Conservation (phyloP, 2,329 filamentous ascomycete species). For the Ophiocordyceps sinensis region DNA sequence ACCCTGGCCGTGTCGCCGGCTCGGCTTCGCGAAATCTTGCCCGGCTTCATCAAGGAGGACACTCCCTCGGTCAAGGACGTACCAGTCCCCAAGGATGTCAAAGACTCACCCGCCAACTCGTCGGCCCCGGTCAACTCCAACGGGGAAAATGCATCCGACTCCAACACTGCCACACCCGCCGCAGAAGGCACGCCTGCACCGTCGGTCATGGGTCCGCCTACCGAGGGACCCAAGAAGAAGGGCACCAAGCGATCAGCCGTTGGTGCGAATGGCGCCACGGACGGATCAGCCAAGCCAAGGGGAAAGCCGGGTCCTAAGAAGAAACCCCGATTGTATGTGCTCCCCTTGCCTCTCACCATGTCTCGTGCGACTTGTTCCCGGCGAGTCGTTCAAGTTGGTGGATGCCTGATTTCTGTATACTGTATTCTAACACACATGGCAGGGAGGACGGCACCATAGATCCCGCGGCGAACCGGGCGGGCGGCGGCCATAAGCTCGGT, state of each 20-base stretch:
- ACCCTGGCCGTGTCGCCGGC: slow-evolving; percentile 37
- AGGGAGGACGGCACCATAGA: slow-evolving; percentile 52
- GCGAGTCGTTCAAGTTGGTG: not conserved
- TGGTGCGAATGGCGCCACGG: slow-evolving; percentile 39
- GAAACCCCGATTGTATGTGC: slow-evolving; percentile 79
- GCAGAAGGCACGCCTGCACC: slow-evolving; percentile 40
- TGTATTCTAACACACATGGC: slow-evolving; percentile 14
- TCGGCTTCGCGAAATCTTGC: slow-evolving; percentile 34
- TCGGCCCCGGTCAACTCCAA: slow-evolving; percentile 23
- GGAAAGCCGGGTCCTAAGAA: slow-evolving; percentile 94
- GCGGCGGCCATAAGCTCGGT: slow-evolving; percentile 65
- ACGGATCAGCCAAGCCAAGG: slow-evolving; percentile 52
- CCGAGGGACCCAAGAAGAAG: slow-evolving; percentile 58
- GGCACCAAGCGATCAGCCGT: slow-evolving; percentile 49
- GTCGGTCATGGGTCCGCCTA: slow-evolving; percentile 43
- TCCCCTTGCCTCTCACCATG: slow-evolving; percentile 1
- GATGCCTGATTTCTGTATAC: no score
- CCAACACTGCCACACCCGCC: slow-evolving; percentile 43
- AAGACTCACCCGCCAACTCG: slow-evolving; percentile 30
- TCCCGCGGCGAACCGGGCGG: slow-evolving; percentile 33
- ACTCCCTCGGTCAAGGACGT: slow-evolving; percentile 20
- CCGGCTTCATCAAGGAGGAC: slow-evolving; percentile 27
- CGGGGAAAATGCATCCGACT: slow-evolving; percentile 43
- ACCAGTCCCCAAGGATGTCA: slow-evolving; percentile 19
- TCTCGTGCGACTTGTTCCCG: not conserved